Evolutionary conservation across 2,329 filamentous ascomycete genomes (phyloP), one percentile per base, ranked within the genome.

Genomic region (Catunica adiposa): DNA sequence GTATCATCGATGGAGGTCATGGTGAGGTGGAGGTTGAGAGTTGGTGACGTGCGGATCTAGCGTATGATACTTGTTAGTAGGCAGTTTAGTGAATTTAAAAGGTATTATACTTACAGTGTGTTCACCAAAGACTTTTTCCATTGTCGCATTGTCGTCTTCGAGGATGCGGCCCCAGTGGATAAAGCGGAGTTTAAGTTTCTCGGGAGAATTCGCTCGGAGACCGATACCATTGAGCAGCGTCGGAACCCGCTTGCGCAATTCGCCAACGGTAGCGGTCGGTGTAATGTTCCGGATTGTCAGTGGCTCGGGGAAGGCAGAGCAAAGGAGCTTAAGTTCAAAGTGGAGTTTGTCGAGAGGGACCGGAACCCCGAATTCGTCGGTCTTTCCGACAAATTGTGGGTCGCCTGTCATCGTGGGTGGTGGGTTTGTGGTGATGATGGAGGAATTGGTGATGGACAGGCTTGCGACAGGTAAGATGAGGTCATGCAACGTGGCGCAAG

Each of bases 151-250:
- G 38, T 81, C 77, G 52, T 72, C 72, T 29, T 69, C 64, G 51
- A 83, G 66, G 50, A 79, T 70, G 37, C 78, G 74, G 1, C 80
- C 80, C 44, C 75, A 71, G 62, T 82, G 74, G 38, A 83, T 83
- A 58, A 83, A 66, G 44, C 79, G 71, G 63, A 82, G 77, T 34
- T 74, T 70, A 34, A 78, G 72, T 58, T 79, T 71, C 15, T 38
- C 29, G 11, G 42, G 40, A 3, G 40, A 29, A 42, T 31, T 29
- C 37, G 53, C 40, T 17, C 53, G 70, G 61, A 2, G 78, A 78
- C 53, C 71, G 73, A 47, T 73, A 64, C 23, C 70, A 66, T 44
- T 23, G 9, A 82, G 63, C 2, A 65, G 63, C 61, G 78, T 70
- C 31, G 77, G 74, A 57, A 83, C 79, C 63, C 69, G 76, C 46